Evolutionary conservation across 345 rosid species (phyloP).

Genomic region (Camelina hispida): DNA sequence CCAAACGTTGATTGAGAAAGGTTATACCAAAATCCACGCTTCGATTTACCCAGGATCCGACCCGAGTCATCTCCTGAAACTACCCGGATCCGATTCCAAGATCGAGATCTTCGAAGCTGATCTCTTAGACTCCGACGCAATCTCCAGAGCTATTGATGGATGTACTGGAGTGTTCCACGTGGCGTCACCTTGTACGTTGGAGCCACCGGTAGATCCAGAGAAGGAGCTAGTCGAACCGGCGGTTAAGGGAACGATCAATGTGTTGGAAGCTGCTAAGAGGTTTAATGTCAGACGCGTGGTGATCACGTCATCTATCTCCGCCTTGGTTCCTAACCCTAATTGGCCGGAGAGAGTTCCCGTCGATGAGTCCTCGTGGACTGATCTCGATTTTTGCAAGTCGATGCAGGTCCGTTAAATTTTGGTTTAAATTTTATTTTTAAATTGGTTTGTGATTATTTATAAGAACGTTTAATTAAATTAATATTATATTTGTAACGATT

Average conservation of each 20-base stretch:
- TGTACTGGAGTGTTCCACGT: constrained; percentile 87
- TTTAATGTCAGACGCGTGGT: constrained; percentile 73
- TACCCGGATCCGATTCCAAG: constrained; percentile 51
- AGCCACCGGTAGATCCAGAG: constrained; percentile 66
- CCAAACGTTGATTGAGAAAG: constrained; percentile 54
- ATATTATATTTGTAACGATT: neutral
- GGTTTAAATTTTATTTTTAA: neutral
- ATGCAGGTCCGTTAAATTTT: constrained; percentile 48
- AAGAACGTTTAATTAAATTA: neutral
- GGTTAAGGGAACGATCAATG: constrained; percentile 75
- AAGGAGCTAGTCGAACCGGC: constrained; percentile 75
- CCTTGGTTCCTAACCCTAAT: constrained; percentile 70
- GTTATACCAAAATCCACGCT: constrained; percentile 70
- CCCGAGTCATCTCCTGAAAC: constrained; percentile 52
- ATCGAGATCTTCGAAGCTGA: constrained; percentile 63
- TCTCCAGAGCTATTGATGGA: constrained; percentile 63
- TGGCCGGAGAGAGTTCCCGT: constrained; percentile 60
- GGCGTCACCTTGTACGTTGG: constrained; percentile 85
- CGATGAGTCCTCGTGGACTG: constrained; percentile 86
- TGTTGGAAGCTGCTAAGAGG: constrained; percentile 63
- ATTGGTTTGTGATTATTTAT: no score
- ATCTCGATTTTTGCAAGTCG: constrained; percentile 71
- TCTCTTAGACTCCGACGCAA: constrained; percentile 59
- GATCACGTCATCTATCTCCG: constrained; percentile 79
- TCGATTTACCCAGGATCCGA: constrained; percentile 68